Percentiles rank a stretch among this genome's conserved stretches.
Evolutionary conservation across 768 basidiomycete species (phyloP).

Genomic region (Lentinula guzmanii): DNA sequence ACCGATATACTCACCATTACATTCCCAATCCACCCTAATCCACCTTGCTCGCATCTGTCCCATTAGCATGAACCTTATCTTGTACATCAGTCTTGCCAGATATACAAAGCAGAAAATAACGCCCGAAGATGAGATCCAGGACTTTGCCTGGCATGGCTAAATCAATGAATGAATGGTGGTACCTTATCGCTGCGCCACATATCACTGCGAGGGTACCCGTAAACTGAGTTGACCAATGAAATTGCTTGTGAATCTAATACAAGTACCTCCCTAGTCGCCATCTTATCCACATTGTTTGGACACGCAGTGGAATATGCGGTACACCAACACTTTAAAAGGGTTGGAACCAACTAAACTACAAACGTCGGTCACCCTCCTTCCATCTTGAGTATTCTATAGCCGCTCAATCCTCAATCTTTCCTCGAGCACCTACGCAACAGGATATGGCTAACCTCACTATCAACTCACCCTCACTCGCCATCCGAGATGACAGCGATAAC

Average conservation of each 20-base stretch:
- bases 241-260: not conserved
- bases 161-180: too few species aligned
- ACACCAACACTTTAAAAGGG: not conserved
- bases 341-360: not conserved
- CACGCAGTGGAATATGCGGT: not conserved
- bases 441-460: not conserved
- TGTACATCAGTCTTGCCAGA: too few species aligned
- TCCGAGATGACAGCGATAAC: slow-evolving; percentile 2
- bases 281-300: not conserved
- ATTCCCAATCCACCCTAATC: too few species aligned
- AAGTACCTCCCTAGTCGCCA: not conserved
- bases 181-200: not conserved
- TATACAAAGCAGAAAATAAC: too few species aligned
- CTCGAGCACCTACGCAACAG: not conserved
- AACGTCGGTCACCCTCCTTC: not conserved
- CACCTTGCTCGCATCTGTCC: too few species aligned
- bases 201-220: not conserved
- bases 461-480: not conserved
- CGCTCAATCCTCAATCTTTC: not conserved
- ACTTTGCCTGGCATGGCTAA: too few species aligned
- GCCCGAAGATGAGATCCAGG: too few species aligned
- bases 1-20: too few species aligned
- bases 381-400: too few species aligned
- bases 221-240: not conserved
- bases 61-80: too few species aligned